Evolutionary conservation across 2,329 filamentous ascomycete species (phyloP).

Genomic region (Nothophaeocryptopus gaeumannii): DNA sequence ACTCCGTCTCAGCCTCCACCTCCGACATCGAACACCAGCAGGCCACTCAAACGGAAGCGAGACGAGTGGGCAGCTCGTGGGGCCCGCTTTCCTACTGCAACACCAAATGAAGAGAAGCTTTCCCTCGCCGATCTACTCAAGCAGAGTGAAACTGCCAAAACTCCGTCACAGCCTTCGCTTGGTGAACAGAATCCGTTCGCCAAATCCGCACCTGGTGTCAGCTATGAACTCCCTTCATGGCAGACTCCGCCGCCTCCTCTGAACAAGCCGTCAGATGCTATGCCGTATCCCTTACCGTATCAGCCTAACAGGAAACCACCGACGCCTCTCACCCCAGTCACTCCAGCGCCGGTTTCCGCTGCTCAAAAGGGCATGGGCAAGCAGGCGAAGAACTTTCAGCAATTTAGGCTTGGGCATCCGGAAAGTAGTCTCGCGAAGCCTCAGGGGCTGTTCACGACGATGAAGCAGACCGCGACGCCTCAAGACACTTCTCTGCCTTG

Average conservation of each 20-base stretch:
- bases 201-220: constrained; percentile 16
- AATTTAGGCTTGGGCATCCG: neutral
- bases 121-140: constrained; percentile 31
- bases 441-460: constrained; percentile 27
- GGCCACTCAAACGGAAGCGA: constrained; percentile 30
- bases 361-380: constrained; percentile 2
- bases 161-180: constrained; percentile 4
- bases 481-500: neutral
- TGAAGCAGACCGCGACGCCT: constrained; percentile 18
- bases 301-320: constrained; percentile 15
- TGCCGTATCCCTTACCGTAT: constrained; percentile 26
- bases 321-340: neutral
- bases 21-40: constrained; percentile 11
- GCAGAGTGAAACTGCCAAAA: constrained; percentile 24
- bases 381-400: constrained; percentile 5
- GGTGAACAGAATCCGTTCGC: constrained; percentile 1
- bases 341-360: neutral
- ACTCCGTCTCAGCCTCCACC: neutral
- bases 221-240: constrained; percentile 30
- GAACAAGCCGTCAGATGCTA: constrained; percentile 1
- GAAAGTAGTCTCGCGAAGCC: constrained; percentile 2
- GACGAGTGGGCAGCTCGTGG: constrained; percentile 6
- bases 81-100: constrained; percentile 11
- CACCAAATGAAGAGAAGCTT: constrained; percentile 1
- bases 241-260: constrained; percentile 23